Base-by-base conservation (phyloP, 768 basidiomycete genomes). In the Gelatoporia subvermispora region DNA sequence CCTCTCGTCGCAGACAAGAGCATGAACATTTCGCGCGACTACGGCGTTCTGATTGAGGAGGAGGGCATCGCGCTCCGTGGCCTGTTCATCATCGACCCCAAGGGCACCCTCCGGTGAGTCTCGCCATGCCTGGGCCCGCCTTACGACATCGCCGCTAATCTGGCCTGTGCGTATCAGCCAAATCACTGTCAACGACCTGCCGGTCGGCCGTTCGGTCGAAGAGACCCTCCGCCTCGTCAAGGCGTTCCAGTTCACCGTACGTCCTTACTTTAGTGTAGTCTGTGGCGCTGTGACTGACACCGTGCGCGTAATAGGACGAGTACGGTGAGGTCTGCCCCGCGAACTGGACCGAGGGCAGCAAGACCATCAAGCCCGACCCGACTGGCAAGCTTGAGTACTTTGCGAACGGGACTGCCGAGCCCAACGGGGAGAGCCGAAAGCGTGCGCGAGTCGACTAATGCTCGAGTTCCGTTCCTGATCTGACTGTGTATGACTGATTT, bases 301-400 rank as follows among this genome's bases (percentile, higher is more conserved):
- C 44, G 21, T 34, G 38, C 17, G 18, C 36, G 1, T 41, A 44
- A 15, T 50, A 88, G 88, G 93, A 95, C 52, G 73, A 84, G 65
- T 79, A 92, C 61, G 93, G 93, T 21, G 92, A 96, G 65, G 93
- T 93, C 18, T 95, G 93, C 74, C 93, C 93, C 15, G 85, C 82
- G 11, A 90, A 89, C 68, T 95, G 93, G 93, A 82, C 72, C 15
- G 84, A 90, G 60, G 88, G 89, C 31, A 68, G 71, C 49, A 82
- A 82, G 70, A 90, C 90, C 38, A 90, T 92, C 73, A 91, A 90
- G 66, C 73, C 86, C 22, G 82, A 90, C 65, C 85, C 87, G 8
- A 72, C 75, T 46, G 81, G 70, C 21, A 82, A 84, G 50, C 70
- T 87, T 35, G 88, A 90, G 54, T 93, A 90, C 66, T 93, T 93